Percentiles rank a stretch among this genome's conserved stretches.
Conservation (phyloP, 495 filamentous ascomycete species). For the Aspergillus asperescens region DNA sequence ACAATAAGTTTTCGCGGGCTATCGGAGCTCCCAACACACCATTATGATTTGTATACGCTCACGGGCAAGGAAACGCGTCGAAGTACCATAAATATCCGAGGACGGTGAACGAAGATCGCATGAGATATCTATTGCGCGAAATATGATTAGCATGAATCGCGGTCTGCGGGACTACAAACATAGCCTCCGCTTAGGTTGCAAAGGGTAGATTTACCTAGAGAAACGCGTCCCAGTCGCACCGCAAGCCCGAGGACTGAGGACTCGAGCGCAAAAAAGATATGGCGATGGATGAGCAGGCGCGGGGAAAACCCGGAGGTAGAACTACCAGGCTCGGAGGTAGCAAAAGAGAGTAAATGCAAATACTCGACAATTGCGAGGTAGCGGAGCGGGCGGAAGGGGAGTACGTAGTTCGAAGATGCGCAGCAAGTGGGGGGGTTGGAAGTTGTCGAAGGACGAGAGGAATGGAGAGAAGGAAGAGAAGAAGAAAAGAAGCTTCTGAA, state of each 20-base stretch:
- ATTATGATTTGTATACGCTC: conserved; percentile 28
- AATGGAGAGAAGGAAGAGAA: conserved; percentile 23
- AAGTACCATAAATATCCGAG: conserved; percentile 25
- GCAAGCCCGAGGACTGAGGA: conserved; percentile 11
- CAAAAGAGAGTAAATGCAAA: background rate
- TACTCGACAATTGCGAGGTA: conserved; percentile 1
- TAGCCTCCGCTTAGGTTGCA: background rate
- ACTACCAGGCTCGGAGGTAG: background rate
- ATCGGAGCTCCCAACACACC: conserved; percentile 23
- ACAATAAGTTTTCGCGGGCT: background rate
- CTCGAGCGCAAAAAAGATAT: conserved; percentile 15
- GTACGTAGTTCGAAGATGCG: conserved; percentile 18
- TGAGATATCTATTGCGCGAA: background rate
- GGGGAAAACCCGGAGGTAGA: background rate
- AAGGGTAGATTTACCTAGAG: conserved; percentile 17
- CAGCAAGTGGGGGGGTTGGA: conserved; percentile 21
- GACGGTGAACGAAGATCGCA: background rate
- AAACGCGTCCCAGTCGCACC: conserved; percentile 27
- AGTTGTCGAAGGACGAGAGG: conserved; percentile 7
- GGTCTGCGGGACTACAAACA: background rate
- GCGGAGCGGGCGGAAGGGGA: conserved; percentile 18
- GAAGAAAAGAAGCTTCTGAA: conserved; percentile 21
- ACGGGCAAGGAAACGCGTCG: conserved; percentile 21
- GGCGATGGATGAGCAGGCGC: background rate
- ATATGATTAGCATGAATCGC: conserved; percentile 4